Evolutionary conservation across 768 basidiomycete genomes (phyloP).

Genomic region (Mycena sanguinolenta): DNA sequence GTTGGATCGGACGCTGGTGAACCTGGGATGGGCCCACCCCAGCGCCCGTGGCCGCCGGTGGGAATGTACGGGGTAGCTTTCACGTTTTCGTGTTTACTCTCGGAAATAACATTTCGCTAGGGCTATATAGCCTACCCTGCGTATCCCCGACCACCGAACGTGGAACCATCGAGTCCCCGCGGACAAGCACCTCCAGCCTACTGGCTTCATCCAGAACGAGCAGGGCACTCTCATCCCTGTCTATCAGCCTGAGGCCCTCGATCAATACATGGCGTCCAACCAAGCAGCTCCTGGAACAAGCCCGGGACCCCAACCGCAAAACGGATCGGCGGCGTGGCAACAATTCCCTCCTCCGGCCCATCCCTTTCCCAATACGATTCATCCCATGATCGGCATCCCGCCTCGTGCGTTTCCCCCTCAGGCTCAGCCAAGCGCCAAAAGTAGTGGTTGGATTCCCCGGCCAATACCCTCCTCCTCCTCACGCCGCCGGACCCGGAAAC

Average conservation of each 20-base stretch:
- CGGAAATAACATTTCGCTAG: slow-evolving; percentile 41
- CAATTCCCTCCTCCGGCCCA: slow-evolving; percentile 46
- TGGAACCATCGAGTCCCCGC: slow-evolving; percentile 47
- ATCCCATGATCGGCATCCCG: slow-evolving; percentile 37
- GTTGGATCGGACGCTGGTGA: slow-evolving; percentile 55
- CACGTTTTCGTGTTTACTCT: not conserved
- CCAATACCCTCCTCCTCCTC: slow-evolving; percentile 40
- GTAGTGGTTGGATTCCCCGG: slow-evolving; percentile 43
- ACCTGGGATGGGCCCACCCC: slow-evolving; percentile 43
- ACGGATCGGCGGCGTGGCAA: slow-evolving; percentile 47
- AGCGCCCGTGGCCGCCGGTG: slow-evolving; percentile 55
- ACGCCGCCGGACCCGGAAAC: slow-evolving; percentile 27
- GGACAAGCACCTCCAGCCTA: slow-evolving; percentile 72
- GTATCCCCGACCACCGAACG: slow-evolving; percentile 50
- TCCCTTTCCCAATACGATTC: slow-evolving; percentile 45
- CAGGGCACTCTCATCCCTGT: slow-evolving; percentile 80
- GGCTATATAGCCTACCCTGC: slow-evolving; percentile 65
- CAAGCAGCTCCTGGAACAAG: slow-evolving; percentile 44
- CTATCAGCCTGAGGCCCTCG: slow-evolving; percentile 77
- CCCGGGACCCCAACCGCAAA: slow-evolving; percentile 44
- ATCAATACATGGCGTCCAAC: slow-evolving; percentile 73
- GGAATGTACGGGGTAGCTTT: slow-evolving; percentile 63
- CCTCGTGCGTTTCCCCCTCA: slow-evolving; percentile 38
- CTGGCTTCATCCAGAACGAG: slow-evolving; percentile 80
- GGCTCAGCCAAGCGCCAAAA: slow-evolving; percentile 30